Conservation (phyloP, 202 grass and related monocot genomes). For the Carex arenaria region DNA sequence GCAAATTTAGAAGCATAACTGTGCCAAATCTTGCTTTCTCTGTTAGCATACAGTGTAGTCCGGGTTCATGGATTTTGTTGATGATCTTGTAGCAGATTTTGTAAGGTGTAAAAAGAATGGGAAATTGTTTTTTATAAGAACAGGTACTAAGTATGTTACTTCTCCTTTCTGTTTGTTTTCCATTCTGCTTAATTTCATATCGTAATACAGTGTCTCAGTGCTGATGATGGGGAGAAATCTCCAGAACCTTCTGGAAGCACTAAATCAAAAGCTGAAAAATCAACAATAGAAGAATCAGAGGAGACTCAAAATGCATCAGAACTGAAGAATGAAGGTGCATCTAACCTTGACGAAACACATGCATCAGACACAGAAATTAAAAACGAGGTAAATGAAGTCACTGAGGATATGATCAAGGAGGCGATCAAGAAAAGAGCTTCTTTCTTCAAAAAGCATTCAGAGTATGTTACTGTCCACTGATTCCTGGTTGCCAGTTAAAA, state of each 20-base stretch:
- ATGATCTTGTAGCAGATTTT: background rate
- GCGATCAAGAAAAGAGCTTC: conserved; percentile 54
- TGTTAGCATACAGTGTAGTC: background rate
- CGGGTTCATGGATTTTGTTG: background rate
- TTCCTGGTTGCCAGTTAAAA: conserved; percentile 15
- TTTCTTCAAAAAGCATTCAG: conserved; percentile 69
- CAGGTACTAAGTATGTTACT: background rate
- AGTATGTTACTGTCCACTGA: conserved; percentile 49
- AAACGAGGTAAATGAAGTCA: conserved; percentile 38
- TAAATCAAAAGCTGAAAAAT: conserved; percentile 34
- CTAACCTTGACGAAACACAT: conserved; percentile 35
- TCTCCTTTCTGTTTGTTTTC: conserved; percentile 5
- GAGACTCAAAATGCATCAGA: conserved; percentile 26
- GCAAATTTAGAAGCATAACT: background rate
- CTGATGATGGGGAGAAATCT: conserved; percentile 43
- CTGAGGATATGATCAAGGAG: conserved; percentile 64
- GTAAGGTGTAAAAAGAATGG: background rate
- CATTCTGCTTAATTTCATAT: conserved; percentile 13
- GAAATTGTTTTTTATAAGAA: conserved; percentile 23
- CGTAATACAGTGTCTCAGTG: conserved; percentile 45
- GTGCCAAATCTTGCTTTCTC: background rate
- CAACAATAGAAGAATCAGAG: conserved; percentile 46
- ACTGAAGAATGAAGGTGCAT: conserved; percentile 30
- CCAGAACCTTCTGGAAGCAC: conserved; percentile 36
- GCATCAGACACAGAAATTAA: conserved; percentile 25